phyloP scores from a whole-genome alignment of 2,329 filamentous ascomycete genomes.

The Penicillium aurantiogriseum region DNA sequence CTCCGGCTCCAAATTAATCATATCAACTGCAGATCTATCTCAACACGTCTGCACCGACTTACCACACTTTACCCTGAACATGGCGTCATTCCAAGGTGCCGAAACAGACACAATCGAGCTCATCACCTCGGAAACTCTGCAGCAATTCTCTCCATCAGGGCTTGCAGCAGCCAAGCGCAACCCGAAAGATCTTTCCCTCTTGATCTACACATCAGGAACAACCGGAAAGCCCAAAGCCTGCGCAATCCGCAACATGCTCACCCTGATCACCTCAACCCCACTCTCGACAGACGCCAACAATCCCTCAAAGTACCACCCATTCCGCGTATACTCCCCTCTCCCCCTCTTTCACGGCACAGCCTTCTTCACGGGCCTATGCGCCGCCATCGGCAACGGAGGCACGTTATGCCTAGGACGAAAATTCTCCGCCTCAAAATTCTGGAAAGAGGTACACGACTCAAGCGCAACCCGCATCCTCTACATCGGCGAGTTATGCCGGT shows the following conservation, averaged over 20 bases:
- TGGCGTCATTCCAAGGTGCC: constrained; percentile 37
- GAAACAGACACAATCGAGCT: constrained; percentile 25
- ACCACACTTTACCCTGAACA: constrained; percentile 39
- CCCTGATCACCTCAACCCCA: constrained; percentile 40
- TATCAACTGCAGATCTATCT: constrained; percentile 48
- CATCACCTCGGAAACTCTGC: constrained; percentile 27
- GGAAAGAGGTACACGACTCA: constrained; percentile 46
- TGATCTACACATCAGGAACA: constrained; percentile 53
- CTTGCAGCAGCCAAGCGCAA: constrained; percentile 34
- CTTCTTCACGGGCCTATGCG: constrained; percentile 46
- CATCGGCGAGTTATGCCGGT: constrained; percentile 52
- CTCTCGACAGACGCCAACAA: constrained; percentile 37
- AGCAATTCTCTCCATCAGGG: constrained; percentile 25
- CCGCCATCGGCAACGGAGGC: constrained; percentile 40
- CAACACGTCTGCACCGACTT: constrained; percentile 35
- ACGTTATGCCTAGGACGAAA: constrained; percentile 48
- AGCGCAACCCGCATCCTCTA: constrained; percentile 46
- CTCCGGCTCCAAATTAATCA: constrained; percentile 41
- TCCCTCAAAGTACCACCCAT: constrained; percentile 43
- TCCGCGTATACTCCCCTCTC: constrained; percentile 49
- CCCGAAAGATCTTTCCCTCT: constrained; percentile 35
- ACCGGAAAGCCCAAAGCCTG: constrained; percentile 51
- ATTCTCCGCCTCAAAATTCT: constrained; percentile 49
- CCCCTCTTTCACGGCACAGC: constrained; percentile 53
- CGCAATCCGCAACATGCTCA: constrained; percentile 41